phyloP scores from a whole-genome alignment of 23 red algal genomes.

The Gracilaria gracilis region DNA sequence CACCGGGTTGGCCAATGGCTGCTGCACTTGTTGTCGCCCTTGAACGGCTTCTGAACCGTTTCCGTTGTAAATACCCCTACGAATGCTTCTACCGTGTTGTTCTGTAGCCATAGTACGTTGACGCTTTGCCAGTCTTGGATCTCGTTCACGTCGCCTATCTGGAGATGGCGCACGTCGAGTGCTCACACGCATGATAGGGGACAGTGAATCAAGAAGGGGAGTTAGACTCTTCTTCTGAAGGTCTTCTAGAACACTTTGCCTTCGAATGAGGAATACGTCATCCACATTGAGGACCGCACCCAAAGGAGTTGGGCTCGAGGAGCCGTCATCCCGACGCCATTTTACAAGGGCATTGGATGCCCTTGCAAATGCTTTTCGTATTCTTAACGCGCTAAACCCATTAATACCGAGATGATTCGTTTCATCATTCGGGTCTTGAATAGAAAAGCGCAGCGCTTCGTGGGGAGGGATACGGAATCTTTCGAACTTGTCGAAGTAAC shows the following conservation, averaged over 20 bases:
- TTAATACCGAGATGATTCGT: constrained; percentile 83
- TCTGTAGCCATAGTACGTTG: constrained; percentile 33
- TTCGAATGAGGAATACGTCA: constrained; percentile 41
- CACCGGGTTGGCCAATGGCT: not conserved
- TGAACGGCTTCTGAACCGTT: constrained; percentile 14
- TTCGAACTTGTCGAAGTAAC: constrained; percentile 84
- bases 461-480: constrained; percentile 40
- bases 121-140: constrained; percentile 46
- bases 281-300: constrained; percentile 57
- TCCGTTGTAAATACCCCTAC: constrained; percentile 13
- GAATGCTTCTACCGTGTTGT: constrained; percentile 3
- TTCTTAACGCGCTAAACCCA: constrained; percentile 66
- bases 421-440: constrained; percentile 91
- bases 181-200: constrained; percentile 10
- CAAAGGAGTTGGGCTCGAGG: constrained; percentile 51
- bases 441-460: constrained; percentile 67
- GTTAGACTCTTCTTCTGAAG: constrained; percentile 43
- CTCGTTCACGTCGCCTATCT: constrained; percentile 30
- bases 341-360: constrained; percentile 59
- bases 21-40: constrained; percentile 25
- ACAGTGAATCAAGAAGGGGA: constrained; percentile 27
- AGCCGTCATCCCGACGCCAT: constrained; percentile 70
- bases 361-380: constrained; percentile 73
- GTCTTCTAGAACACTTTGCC: constrained; percentile 60
- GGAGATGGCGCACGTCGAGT: not conserved